A percentile compares a stretch with the other conserved stretches of the same genome.
phyloP scores from a whole-genome alignment of 345 rosid species.

The Boechera stricta region DNA sequence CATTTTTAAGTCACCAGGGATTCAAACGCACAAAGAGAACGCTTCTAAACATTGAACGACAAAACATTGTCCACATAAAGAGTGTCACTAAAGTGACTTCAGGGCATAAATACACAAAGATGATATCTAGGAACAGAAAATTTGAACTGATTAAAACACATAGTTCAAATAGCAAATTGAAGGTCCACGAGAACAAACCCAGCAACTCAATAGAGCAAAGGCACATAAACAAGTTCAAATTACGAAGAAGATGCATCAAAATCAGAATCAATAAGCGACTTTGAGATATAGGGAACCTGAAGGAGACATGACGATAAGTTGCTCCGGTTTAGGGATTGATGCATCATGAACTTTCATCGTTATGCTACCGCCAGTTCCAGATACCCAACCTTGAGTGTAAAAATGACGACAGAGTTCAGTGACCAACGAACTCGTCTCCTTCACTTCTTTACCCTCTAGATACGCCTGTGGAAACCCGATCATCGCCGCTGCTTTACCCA shows the following conservation, averaged over 20 bases:
- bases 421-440: slow-evolving; percentile 64
- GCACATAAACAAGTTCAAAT: not conserved
- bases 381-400: slow-evolving; percentile 91
- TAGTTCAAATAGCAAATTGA: not conserved
- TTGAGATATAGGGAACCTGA: slow-evolving; percentile 61
- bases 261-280: not conserved
- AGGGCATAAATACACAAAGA: not conserved
- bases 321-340: slow-evolving; percentile 67
- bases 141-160: not conserved
- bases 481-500: slow-evolving; percentile 34
- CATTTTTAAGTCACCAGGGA: not conserved
- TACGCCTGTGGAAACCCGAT: slow-evolving; percentile 66
- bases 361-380: slow-evolving; percentile 95
- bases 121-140: slow-evolving; percentile 3
- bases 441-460: slow-evolving; percentile 63
- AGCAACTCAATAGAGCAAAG: not conserved
- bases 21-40: not conserved
- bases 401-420: slow-evolving; percentile 90
- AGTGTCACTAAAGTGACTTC: not conserved
- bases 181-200: not conserved
- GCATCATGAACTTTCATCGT: slow-evolving; percentile 83
- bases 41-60: not conserved
- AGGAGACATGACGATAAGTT: slow-evolving; percentile 95
- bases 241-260: not conserved
- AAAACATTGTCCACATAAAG: not conserved